Evolutionary conservation across 345 rosid species (phyloP), one percentile per base, ranked within the genome.

Genomic region (Aegle marmelos): DNA sequence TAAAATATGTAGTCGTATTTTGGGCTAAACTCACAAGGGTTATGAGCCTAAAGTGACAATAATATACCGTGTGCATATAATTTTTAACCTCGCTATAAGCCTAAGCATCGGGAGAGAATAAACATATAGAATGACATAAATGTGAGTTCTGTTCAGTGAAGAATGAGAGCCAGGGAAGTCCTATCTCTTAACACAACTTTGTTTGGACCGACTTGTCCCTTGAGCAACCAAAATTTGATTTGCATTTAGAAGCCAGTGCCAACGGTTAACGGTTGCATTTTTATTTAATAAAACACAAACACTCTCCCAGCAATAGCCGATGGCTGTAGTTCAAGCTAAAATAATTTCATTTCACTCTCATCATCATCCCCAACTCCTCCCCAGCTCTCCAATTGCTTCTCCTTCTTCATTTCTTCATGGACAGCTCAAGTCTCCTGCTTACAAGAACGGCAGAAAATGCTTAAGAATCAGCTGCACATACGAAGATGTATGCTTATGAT

Each of bases 401-500:
- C 57, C 67, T 16, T 73, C 80, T 22, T 60, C 75, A 7, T 53
- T 75, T 80, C 63, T 56, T 17, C 45, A 68, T 5, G 16, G 75
- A 24, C 70, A 48, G 22, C 64, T 77, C 45, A 66, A 60, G 48
- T 56, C 68, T 48, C n/a, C 62, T 5, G 80, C 82, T 80, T 72
- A 6, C 28, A 66, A 39, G 62, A 54, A 33, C 69, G n/a, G 45
- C n/a, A 78, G 87, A 84, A 85, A 80, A 39, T 33, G 80, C 72
- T 83, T 70, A 53, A 68, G 19, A 53, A 82, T 88, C 82, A 53
- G 84, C 68, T 84, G 90, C 87, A 81, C 78, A 80, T 85, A 63
- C 54, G 79, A 83, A 60, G 94, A 90, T 74, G 96, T 88, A 83
- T 6, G 60, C 57, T n/a, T 48, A 16, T 50, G 34, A 59, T 70